phyloP scores from a whole-genome alignment of 108 stramenopile species.

The Cyclotella cryptica region DNA sequence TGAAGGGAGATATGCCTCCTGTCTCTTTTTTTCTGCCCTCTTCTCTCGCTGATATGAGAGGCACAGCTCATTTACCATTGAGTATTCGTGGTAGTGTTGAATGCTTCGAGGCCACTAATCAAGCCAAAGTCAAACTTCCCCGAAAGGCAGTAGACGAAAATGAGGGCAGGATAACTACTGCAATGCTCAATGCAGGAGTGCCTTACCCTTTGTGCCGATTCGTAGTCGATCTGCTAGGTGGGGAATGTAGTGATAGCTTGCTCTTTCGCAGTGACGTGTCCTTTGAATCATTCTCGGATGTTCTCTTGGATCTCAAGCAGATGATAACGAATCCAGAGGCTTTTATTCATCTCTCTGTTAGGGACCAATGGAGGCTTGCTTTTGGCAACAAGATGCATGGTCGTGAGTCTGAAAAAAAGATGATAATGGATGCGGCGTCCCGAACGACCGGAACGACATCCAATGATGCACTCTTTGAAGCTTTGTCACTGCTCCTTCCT shows the following conservation, averaged over 20 bases:
- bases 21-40: neutral
- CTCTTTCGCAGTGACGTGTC: conserved; percentile 28
- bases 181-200: conserved; percentile 19
- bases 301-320: conserved; percentile 31
- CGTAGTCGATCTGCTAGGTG: conserved; percentile 15
- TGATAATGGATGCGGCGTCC: conserved; percentile 16
- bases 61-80: neutral
- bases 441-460: neutral
- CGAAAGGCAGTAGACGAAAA: conserved; percentile 9
- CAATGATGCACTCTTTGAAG: conserved; percentile 19
- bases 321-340: conserved; percentile 24
- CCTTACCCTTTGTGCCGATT: conserved; percentile 37
- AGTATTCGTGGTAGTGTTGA: neutral
- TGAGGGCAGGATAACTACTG: conserved; percentile 7
- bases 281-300: conserved; percentile 19
- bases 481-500: neutral
- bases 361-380: conserved; percentile 2
- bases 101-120: neutral
- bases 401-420: conserved; percentile 18
- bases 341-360: conserved; percentile 20
- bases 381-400: conserved; percentile 34
- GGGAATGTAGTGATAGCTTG: conserved; percentile 5
- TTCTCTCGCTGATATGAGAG: neutral
- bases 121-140: conserved; percentile 2
- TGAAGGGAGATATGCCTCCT: conserved; percentile 7